These are phyloP conservation scores for Bondarzewia mesenterica DNA, from an alignment of 1,284 basidiomycete genomes.

Conservation along the genomic window DNA sequence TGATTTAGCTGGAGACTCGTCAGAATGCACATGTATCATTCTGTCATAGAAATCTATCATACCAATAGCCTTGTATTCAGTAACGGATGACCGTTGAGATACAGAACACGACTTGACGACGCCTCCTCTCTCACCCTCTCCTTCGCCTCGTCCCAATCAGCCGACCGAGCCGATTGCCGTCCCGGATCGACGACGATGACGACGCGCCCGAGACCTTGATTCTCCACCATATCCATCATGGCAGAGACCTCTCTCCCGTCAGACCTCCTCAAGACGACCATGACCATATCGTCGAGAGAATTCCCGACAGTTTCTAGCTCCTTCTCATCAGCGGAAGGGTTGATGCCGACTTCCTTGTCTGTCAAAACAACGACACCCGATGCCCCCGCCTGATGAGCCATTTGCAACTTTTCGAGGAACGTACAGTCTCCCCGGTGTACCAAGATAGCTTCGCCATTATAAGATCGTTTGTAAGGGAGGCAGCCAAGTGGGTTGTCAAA, in stretches of 20 bases:
- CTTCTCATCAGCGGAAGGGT: conserved; percentile 53
- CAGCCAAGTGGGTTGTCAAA: conserved; percentile 52
- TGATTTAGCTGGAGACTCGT: background rate
- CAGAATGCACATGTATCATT: background rate
- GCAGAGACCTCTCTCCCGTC: conserved; percentile 44
- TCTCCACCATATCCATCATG: conserved; percentile 46
- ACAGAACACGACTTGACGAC: conserved; percentile 42
- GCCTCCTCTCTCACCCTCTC: conserved; percentile 9
- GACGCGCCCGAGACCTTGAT: conserved; percentile 38
- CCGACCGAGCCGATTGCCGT: conserved; percentile 16
- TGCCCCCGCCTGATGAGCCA: conserved; percentile 60
- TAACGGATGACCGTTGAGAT: conserved; percentile 70
- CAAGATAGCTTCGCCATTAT: conserved; percentile 45
- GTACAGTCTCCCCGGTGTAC: conserved; percentile 70
- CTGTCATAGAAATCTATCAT: conserved; percentile 23
- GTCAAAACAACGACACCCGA: conserved; percentile 69
- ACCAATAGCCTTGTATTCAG: conserved; percentile 66
- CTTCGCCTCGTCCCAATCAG: conserved; percentile 17
- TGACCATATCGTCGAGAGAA: conserved; percentile 41
- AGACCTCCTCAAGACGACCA: conserved; percentile 49
- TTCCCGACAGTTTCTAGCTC: conserved; percentile 54
- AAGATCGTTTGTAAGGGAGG: conserved; percentile 36
- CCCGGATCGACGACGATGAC: conserved; percentile 41
- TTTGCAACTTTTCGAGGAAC: conserved; percentile 71
- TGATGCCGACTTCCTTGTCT: conserved; percentile 49